A percentile compares a stretch with the other conserved stretches of the same genome.
These are phyloP conservation scores for Macrolepiota dolichaula DNA, from an alignment of 768 basidiomycete species.

Conservation along the genomic window DNA sequence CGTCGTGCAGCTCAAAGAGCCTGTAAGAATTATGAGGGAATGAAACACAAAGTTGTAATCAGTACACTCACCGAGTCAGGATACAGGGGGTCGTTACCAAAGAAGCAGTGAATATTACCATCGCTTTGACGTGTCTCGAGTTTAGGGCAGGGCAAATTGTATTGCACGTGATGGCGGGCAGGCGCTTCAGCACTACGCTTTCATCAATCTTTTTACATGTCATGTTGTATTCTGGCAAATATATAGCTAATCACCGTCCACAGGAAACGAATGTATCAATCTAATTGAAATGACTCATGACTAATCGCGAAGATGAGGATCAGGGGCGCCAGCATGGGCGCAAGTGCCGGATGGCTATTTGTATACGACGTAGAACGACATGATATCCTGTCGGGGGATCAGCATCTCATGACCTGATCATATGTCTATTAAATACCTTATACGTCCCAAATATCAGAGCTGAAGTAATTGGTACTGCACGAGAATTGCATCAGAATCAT, in stretches of 20 bases:
- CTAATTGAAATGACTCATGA: too few relatives aligned
- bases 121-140: neutral
- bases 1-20: neutral
- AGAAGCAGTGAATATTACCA: neutral
- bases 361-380: slow-evolving; percentile 7
- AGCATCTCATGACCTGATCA: neutral
- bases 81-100: neutral
- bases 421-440: neutral
- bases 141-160: neutral
- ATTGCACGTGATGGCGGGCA: neutral
- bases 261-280: too few relatives aligned
- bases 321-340: too few relatives aligned
- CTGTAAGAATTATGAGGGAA: neutral
- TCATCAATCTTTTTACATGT: too few relatives aligned
- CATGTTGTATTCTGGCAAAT: too few relatives aligned
- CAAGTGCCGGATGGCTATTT: neutral
- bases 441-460: slow-evolving; percentile 10
- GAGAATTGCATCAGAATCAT: neutral
- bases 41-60: neutral
- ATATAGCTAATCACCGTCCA: too few relatives aligned
- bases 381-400: slow-evolving; percentile 2
- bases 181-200: too few relatives aligned
- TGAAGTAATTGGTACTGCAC: neutral
- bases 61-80: neutral
- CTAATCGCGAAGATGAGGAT: too few relatives aligned